Base-by-base conservation (phyloP, 768 basidiomycete genomes). In the Boletus fagicola region DNA sequence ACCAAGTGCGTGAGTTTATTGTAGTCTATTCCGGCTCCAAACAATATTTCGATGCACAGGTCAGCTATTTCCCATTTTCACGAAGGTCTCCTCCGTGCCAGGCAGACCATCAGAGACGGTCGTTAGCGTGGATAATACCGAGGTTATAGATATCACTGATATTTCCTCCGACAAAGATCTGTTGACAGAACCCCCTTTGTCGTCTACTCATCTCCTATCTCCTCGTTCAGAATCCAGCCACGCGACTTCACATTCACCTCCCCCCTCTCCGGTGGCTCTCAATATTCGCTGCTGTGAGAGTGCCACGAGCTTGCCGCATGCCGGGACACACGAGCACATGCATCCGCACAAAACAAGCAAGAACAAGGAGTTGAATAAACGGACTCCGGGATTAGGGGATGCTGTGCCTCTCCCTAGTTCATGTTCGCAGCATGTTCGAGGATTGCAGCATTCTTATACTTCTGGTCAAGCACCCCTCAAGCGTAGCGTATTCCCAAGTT, bases 361-460 rank as follows among this genome's bases (percentile, higher is more conserved):
- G 51, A 51, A 46, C 44, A 50, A 46, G 28, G 54, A 43, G 15
- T 31, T 20, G 2, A 52, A 40, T 18, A 52, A 51, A 48, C 56
- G 59, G 31, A 49, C 31, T 31, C 13, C 20, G 44, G 54, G 53
- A 3, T 51, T 20, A 22, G 56, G 53, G 40, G 53, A 52, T 44
- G 47, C 38, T 18, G 75, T 73, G 0, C 81, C 82, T 22, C 81
- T 79, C 64, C 88, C 88, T 31, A 72, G 74, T 61, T 63, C 63
- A 46, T 71, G 74, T 24, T 75, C 73, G 16, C 86, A 87, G 65
- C 88, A 90, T 71, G 77, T 86, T 60, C 83, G 79, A 61, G 86
- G 86, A 36, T 68, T 74, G 18, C 86, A 87, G 65, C 78, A 70
- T 42, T 57, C 56, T n/a, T 78, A 76, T 62, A 43, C 62, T 26